A percentile compares a stretch with the other conserved stretches of the same genome.
phyloP scores from a whole-genome alignment of 225 moss, liverwort and hornwort genomes.

The Polytrichum commune region DNA sequence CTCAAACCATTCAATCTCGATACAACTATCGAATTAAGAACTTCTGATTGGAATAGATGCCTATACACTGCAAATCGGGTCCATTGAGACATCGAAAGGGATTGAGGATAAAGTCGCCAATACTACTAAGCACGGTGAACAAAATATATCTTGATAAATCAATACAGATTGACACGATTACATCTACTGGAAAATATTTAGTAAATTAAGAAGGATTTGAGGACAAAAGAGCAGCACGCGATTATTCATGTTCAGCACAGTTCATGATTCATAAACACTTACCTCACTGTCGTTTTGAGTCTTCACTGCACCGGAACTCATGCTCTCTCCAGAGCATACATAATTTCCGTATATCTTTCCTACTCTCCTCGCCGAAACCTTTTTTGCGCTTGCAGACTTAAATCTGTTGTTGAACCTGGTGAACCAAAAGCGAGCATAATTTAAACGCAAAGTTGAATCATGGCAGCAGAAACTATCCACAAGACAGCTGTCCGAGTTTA shows the following conservation, averaged over 20 bases:
- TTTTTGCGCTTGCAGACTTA: neutral
- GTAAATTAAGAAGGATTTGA: neutral
- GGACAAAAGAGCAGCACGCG: neutral
- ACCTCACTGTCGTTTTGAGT: conserved; percentile 6
- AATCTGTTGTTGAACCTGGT: neutral
- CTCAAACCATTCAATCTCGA: neutral
- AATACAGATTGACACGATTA: too few species aligned
- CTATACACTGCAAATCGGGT: neutral
- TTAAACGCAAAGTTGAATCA: neutral
- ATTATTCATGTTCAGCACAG: neutral
- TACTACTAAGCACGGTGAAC: neutral
- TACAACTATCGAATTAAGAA: neutral
- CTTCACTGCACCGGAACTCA: neutral
- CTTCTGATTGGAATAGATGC: neutral
- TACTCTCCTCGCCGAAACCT: neutral
- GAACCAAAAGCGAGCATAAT: neutral
- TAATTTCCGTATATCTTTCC: neutral
- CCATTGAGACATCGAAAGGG: neutral
- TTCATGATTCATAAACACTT: neutral
- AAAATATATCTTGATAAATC: too few species aligned
- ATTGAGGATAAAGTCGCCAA: neutral
- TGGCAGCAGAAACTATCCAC: too few species aligned
- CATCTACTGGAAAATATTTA: neutral
- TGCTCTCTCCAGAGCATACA: conserved; percentile 1
- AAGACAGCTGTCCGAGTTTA: too few species aligned